phyloP scores from a whole-genome alignment of 352 stramenopile genomes.

The Phytopythium litorale region DNA sequence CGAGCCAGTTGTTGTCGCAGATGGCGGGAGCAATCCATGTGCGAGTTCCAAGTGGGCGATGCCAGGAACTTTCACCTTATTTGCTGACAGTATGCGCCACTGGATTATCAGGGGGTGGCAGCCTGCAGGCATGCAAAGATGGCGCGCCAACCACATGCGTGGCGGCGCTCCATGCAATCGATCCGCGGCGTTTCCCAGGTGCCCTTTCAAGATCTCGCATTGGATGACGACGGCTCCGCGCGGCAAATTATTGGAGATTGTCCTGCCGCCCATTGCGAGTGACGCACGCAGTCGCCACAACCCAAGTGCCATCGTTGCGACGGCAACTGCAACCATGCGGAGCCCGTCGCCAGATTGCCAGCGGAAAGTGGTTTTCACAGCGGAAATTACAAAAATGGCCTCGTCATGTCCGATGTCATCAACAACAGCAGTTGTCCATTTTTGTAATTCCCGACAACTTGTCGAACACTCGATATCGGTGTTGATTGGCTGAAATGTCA shows the following conservation, averaged over 20 bases:
- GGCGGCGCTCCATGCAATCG: neutral
- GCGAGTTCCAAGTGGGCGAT: neutral
- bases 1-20: neutral
- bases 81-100: neutral
- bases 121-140: neutral
- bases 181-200: neutral
- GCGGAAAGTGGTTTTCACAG: no score
- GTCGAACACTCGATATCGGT: neutral
- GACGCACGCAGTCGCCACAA: no score
- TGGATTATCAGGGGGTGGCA: conserved; percentile 1
- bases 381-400: neutral
- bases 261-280: no score
- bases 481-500: neutral
- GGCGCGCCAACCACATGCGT: neutral
- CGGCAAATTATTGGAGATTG: no score
- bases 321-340: neutral
- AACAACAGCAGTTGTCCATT: no score
- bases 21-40: neutral
- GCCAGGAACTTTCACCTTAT: neutral
- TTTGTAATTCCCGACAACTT: no score
- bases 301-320: neutral
- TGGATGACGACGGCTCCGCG: no score
- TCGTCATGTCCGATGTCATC: no score
- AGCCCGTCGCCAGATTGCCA: no score
- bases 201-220: no score